Evolutionary conservation across 345 rosid genomes (phyloP).

Genomic region (Eucalyptus curtisii): DNA sequence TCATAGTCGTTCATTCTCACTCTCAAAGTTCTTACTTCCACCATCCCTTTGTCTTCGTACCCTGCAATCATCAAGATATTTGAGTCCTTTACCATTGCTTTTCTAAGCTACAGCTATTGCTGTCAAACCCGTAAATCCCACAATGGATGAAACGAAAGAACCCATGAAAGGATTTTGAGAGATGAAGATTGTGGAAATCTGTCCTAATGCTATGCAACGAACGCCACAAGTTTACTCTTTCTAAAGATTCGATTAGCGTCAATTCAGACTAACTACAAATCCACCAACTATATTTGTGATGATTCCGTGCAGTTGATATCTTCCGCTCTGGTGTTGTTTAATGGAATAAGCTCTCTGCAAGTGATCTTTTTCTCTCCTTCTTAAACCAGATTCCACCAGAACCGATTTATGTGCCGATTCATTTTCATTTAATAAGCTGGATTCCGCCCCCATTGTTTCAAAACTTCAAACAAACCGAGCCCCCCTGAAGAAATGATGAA

Average conservation of each 20-base stretch:
- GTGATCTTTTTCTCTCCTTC: neutral
- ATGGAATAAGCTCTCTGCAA: neutral
- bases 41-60: neutral
- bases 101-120: neutral
- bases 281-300: neutral
- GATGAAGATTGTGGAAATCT: neutral
- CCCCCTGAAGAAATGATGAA: neutral
- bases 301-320: neutral
- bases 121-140: neutral
- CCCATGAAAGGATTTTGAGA: neutral
- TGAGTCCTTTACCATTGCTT: neutral
- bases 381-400: neutral
- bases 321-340: neutral
- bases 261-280: neutral
- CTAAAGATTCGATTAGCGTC: neutral
- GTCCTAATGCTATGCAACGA: neutral
- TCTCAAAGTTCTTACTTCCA: conserved; percentile 32
- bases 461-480: neutral
- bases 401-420: neutral
- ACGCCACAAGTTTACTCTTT: neutral
- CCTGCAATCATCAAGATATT: neutral
- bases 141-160: neutral
- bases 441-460: neutral
- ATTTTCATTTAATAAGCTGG: neutral
- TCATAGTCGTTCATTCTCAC: conserved; percentile 37